Evolutionary conservation across 2,329 filamentous ascomycete genomes (phyloP).

Genomic region (Pseudogymnoascus sp.): DNA sequence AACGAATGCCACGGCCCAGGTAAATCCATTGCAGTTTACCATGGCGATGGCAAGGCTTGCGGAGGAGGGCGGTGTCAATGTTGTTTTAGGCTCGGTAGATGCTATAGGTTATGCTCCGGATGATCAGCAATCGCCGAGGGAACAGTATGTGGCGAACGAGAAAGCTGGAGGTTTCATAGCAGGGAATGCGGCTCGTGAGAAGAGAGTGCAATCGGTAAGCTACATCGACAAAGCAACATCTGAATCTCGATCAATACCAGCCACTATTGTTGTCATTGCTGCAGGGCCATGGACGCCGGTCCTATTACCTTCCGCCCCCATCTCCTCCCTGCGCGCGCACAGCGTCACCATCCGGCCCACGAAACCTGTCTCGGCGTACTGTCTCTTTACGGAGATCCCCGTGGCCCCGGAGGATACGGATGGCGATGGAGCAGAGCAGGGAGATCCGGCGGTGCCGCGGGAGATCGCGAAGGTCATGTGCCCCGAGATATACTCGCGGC

Average conservation of each 20-base stretch:
- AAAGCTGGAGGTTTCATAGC: slow-evolving; percentile 41
- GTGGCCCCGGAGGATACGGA: slow-evolving; percentile 58
- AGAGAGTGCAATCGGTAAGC: slow-evolving; percentile 56
- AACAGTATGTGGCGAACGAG: neutral
- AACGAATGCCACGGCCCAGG: slow-evolving; percentile 77
- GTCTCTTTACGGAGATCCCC: slow-evolving; percentile 79
- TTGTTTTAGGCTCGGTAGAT: slow-evolving; percentile 64
- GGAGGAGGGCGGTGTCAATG: slow-evolving; percentile 58
- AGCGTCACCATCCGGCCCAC: slow-evolving; percentile 59
- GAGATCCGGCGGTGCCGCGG: slow-evolving; percentile 49
- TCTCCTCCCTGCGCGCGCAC: slow-evolving; percentile 56
- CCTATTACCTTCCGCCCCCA: slow-evolving; percentile 51
- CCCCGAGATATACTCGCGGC: slow-evolving; percentile 90
- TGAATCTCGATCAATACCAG: slow-evolving; percentile 43
- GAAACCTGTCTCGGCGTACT: slow-evolving; percentile 57
- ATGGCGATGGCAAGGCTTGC: slow-evolving; percentile 75
- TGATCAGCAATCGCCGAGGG: neutral
- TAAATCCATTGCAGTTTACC: slow-evolving; percentile 89
- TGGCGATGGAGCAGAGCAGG: slow-evolving; percentile 41
- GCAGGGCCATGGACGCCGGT: slow-evolving; percentile 58
- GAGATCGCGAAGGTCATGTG: slow-evolving; percentile 53
- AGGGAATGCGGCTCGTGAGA: neutral
- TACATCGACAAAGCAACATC: slow-evolving; percentile 50
- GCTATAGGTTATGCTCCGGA: slow-evolving; percentile 50
- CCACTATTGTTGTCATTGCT: slow-evolving; percentile 38